Evolutionary conservation across 495 filamentous ascomycete species (phyloP), one percentile per base, ranked within the genome.

Genomic region (Penicillium dipodomyicola): DNA sequence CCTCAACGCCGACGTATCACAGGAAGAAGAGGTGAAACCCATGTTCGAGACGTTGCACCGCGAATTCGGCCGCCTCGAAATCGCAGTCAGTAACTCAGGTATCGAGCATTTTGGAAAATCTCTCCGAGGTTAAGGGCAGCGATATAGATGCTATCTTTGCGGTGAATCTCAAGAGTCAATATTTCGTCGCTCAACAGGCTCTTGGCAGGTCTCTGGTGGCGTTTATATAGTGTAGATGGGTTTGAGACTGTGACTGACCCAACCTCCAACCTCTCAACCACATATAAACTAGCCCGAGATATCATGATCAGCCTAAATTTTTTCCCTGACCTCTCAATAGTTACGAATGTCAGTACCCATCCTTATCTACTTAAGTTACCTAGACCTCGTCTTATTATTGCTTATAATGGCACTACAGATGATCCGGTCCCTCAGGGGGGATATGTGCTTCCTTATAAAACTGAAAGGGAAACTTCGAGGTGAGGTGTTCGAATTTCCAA

Each of bases 131-230:
- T 15, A 75, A 68, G n/a, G 71, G 76, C 32, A 77, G 77, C 54
- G 77, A 81, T 57, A 82, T 77, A 52, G 81, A 83, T 67, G 70
- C 72, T 23, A 75, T 82, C 59, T 80, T 82, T 60, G 70, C 55
- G 49, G 75, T 81, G 61, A 84, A 84, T 71, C 77, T 80, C 32
- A 80, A 79, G 50, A 80, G 77, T 30, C 81, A 83, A 65, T 82
- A 81, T 65, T 80, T 84, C 75, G 85, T 90, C 45, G 86, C 84
- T 51, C 82, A 85, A 67, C 80, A 87, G 72, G 86, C 81, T 7
- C 82, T 25, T 75, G 82, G 19, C 77, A 80, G 64, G 72, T 82
- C 45, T 76, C 76, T 65, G 81, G 82, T 3, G 78, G 78, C 15
- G 63, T 63, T 30, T 61, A 54, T 53, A 67, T 67, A 63, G 48